Evolutionary conservation across 1,284 basidiomycete genomes (phyloP), one percentile per base, ranked within the genome.

Genomic region (Fomitopsis pinicola): DNA sequence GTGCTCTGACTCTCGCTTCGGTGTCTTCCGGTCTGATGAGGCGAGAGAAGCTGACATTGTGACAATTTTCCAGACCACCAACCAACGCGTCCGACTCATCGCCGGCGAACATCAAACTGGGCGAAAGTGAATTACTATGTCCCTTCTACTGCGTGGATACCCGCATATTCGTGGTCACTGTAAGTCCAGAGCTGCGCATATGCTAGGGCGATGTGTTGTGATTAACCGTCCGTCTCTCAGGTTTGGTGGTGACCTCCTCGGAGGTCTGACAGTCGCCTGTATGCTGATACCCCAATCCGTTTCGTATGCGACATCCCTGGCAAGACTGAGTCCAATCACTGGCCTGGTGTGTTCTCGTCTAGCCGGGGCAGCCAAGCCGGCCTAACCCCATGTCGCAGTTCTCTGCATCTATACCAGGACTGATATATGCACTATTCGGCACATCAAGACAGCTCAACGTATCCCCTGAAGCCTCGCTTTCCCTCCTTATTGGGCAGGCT

Each of bases 261-360:
- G 93, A 14, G 95, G 94, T 4, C 70, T 95, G 17, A 95, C 95
- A 0, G 87, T 97, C 7, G 92, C 95, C 8, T 93, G 90, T 63
- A 88, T 97, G 77, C 81, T 97, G 54, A 92, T 97, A 65, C 95
- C 95, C 3, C 93, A 95, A 73, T 93, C 91, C 1, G 92, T 98
- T 75, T 94, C 92, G 68, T 98, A 97, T 72, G 94, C 94, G 3
- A 88, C 89, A 1, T 89, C 92, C 3, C 78, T 98, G 6, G 94
- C 95, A 9, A 85, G 88, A 63, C 77, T 95, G 42, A 89, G 84
- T 65, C 92, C 94, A 26, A 84, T 92, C 0, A 84, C 92, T 44
- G 95, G 95, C 53, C 77, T 98, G 67, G 94, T 96, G 76, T 70
- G 87, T 75, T 12, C 30, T 33, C 53, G 50, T 30, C 28, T 44